Evolutionary conservation across 768 basidiomycete species (phyloP), one percentile per base, ranked within the genome.

Genomic region (Neoboletus subvelutipes): DNA sequence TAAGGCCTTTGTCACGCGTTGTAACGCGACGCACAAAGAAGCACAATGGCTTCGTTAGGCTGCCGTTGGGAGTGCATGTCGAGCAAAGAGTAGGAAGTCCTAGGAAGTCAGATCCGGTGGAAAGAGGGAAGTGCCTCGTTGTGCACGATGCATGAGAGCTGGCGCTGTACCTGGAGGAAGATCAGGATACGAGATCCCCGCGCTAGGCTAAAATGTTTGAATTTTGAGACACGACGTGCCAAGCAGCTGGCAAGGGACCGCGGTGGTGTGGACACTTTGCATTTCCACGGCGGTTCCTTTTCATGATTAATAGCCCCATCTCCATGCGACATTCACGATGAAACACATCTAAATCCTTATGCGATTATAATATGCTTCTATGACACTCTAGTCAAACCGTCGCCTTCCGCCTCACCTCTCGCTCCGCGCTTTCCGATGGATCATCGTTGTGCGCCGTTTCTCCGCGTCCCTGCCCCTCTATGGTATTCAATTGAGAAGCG

Each of bases 331-430:
- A 45, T 49, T 67, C 33, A 55, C 45, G 45, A 55, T 60, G 58
- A 60, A 58, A 56, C 52, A 33, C 42, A 56, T 62, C 58, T 63
- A 61, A 56, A 60, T 59, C 36, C 13, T 40, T 40, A 60, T 63
- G 57, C 53, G 54, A 58, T 56, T 29, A 20, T 50, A 62, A 54
- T 62, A 63, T 59, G 63, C 67, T 73, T 73, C 73, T 73, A 74
- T 66, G 56, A 56, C 45, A 52, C 55, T 61, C 63, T 68, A 70
- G 58, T 71, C 70, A 77, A 49, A 71, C 72, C 48, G 80, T 82
- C 55, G 83, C 82, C 69, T 77, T 81, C 68, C 69, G 70, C 74
- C 78, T 83, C 64, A 75, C 71, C 54, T 76, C 73, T 62, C 69
- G 72, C 62, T 78, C 77, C 65, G 69, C 70, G 64, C 77, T 80